phyloP scores from a whole-genome alignment of 2,329 filamentous ascomycete genomes.

The Xylaria arbuscula region DNA sequence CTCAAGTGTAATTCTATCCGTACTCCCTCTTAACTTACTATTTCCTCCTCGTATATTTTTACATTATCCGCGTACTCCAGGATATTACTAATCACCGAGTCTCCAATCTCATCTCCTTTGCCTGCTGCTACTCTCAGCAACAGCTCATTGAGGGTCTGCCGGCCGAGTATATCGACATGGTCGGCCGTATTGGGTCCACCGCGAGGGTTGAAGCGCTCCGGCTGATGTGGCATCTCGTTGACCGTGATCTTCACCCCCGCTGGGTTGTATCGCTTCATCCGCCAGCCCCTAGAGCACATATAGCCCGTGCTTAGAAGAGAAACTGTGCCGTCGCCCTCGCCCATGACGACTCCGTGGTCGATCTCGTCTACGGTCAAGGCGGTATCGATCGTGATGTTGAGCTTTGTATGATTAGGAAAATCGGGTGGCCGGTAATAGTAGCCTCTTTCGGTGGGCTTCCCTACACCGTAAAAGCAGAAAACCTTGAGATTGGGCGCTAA shows the following conservation, averaged over 20 bases:
- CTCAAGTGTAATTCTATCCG: slow-evolving; percentile 29
- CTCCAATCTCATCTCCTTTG: slow-evolving; percentile 79
- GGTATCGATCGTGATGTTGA: slow-evolving; percentile 81
- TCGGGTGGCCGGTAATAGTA: slow-evolving; percentile 88
- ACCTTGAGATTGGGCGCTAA: slow-evolving; percentile 91
- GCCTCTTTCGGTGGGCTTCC: slow-evolving; percentile 90
- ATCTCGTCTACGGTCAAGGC: slow-evolving; percentile 67
- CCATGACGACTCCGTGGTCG: slow-evolving; percentile 93
- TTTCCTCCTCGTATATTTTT: slow-evolving; percentile 77
- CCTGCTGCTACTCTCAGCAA: slow-evolving; percentile 89
- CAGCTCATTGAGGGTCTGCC: slow-evolving; percentile 89
- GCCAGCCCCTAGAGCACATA: slow-evolving; percentile 97
- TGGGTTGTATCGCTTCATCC: slow-evolving; percentile 92
- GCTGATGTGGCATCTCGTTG: slow-evolving; percentile 96
- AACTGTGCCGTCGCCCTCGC: slow-evolving; percentile 95
- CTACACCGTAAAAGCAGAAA: slow-evolving; percentile 96
- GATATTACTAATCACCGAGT: slow-evolving; percentile 85
- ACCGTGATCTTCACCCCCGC: slow-evolving; percentile 83
- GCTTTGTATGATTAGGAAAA: slow-evolving; percentile 69
- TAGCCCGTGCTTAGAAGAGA: slow-evolving; percentile 92
- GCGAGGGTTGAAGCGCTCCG: slow-evolving; percentile 88
- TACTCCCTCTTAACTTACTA: slow-evolving; percentile 20
- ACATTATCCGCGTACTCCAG: slow-evolving; percentile 84
- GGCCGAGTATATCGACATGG: slow-evolving; percentile 94
- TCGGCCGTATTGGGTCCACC: slow-evolving; percentile 80